These are phyloP conservation scores for Apiotrichum gamsii DNA, from an alignment of 1,284 basidiomycete genomes.

Conservation along the genomic window DNA sequence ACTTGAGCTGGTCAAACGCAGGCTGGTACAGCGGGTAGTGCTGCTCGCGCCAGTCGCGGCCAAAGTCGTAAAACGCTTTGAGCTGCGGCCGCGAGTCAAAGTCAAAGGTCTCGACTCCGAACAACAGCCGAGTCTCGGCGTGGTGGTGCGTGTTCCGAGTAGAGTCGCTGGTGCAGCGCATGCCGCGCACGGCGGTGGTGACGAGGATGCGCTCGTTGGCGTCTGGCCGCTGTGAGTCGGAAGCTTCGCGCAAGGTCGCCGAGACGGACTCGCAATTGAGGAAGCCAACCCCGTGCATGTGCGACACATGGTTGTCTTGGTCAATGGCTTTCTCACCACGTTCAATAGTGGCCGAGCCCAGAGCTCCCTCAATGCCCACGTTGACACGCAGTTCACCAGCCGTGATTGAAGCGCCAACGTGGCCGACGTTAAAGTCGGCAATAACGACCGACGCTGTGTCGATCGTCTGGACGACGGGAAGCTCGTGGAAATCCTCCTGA, in stretches of 20 bases:
- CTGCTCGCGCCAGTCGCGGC: slow-evolving; percentile 29
- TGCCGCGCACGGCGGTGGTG: not conserved
- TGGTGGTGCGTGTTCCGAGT: not conserved
- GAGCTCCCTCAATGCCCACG: slow-evolving; percentile 3
- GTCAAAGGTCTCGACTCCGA: slow-evolving; percentile 21
- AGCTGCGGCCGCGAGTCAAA: slow-evolving; percentile 37
- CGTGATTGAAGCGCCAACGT: slow-evolving; percentile 7
- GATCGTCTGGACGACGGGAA: slow-evolving; percentile 2
- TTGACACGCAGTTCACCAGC: slow-evolving; percentile 23
- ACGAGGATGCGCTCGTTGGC: slow-evolving; percentile 7
- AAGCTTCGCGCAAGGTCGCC: not conserved
- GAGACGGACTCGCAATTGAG: slow-evolving; percentile 5
- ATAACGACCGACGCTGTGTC: slow-evolving; percentile 11
- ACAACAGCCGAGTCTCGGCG: slow-evolving; percentile 6
- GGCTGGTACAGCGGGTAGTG: slow-evolving; percentile 31
- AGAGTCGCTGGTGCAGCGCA: slow-evolving; percentile 3
- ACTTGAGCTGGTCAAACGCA: slow-evolving; percentile 15
- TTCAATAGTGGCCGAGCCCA: slow-evolving; percentile 5
- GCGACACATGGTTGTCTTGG: not conserved
- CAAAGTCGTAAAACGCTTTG: slow-evolving; percentile 33
- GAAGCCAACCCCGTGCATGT: not conserved
- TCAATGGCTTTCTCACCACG: not conserved
- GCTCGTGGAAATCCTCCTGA: slow-evolving; percentile 4
- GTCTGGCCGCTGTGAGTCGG: not conserved
- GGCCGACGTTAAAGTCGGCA: slow-evolving; percentile 16